phyloP scores from a whole-genome alignment of 1,284 basidiomycete genomes.

The Phlebopus sp. region DNA sequence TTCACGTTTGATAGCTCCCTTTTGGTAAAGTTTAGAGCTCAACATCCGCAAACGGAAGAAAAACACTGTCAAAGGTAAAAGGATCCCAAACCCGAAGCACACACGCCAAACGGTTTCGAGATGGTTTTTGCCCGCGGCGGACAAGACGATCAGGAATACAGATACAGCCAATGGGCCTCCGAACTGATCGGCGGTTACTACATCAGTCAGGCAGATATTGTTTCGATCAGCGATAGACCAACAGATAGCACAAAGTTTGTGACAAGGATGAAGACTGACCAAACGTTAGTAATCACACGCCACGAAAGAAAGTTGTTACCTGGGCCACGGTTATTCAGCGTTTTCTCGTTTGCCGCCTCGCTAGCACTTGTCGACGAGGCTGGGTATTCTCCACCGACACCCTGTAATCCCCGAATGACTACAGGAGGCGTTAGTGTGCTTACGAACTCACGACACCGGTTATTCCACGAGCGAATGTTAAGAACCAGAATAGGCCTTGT shows the following conservation, averaged over 20 bases:
- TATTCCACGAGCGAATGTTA: conserved; percentile 70
- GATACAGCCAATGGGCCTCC: conserved; percentile 70
- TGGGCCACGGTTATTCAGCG: conserved; percentile 59
- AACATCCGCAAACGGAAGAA: conserved; percentile 72
- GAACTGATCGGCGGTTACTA: conserved; percentile 39
- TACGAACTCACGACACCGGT: conserved; percentile 58
- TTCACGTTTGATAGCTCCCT: conserved; percentile 62
- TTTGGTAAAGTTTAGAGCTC: conserved; percentile 62
- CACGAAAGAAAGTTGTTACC: conserved; percentile 31
- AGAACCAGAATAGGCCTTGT: conserved; percentile 72
- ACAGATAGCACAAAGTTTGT: conserved; percentile 68
- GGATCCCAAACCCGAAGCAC: conserved; percentile 69
- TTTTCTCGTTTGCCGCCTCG: conserved; percentile 74
- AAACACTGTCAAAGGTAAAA: conserved; percentile 70
- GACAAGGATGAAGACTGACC: conserved; percentile 66
- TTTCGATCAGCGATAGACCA: conserved; percentile 12
- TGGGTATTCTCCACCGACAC: conserved; percentile 78
- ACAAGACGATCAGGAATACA: conserved; percentile 72
- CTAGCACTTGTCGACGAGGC: conserved; percentile 65
- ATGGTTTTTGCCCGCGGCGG: conserved; percentile 60
- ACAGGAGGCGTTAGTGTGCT: background rate
- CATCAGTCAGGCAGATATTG: conserved; percentile 10
- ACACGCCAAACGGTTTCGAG: conserved; percentile 75
- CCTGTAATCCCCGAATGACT: conserved; percentile 34
- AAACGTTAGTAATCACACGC: conserved; percentile 3